Conservation (phyloP, 306 rosid genomes). For the Mucuna pruriens region DNA sequence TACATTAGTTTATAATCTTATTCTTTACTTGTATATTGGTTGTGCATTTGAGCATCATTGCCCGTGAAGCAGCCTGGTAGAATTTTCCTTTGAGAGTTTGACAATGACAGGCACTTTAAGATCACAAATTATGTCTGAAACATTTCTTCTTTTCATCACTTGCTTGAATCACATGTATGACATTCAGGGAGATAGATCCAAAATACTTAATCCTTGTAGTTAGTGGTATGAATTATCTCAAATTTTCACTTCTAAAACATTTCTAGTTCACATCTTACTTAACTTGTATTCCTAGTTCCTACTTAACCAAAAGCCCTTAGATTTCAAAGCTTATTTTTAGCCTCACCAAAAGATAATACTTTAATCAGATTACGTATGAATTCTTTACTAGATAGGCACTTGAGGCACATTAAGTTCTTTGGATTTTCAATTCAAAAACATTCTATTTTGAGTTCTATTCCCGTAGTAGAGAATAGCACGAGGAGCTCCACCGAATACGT, state of each 20-base stretch:
- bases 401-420: not conserved
- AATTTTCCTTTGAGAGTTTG: not conserved
- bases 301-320: not conserved
- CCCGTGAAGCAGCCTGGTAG: not conserved
- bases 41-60: not conserved
- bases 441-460: no score
- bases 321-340: no score
- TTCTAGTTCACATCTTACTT: not conserved
- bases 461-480: no score
- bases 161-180: not conserved
- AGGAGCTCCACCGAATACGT: no score
- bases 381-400: not conserved
- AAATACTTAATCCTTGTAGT: not conserved
- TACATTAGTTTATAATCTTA: not conserved
- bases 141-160: not conserved
- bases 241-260: not conserved
- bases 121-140: not conserved
- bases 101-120: not conserved
- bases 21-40: not conserved
- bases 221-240: constrained; percentile 4
- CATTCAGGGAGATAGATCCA: not conserved
- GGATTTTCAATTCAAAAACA: constrained; percentile 5
- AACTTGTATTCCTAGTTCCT: not conserved
- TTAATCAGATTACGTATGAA: not conserved
- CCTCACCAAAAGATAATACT: not conserved